phyloP scores from a whole-genome alignment of 78 protist genomes.

The Emiliania huxleyi region DNA sequence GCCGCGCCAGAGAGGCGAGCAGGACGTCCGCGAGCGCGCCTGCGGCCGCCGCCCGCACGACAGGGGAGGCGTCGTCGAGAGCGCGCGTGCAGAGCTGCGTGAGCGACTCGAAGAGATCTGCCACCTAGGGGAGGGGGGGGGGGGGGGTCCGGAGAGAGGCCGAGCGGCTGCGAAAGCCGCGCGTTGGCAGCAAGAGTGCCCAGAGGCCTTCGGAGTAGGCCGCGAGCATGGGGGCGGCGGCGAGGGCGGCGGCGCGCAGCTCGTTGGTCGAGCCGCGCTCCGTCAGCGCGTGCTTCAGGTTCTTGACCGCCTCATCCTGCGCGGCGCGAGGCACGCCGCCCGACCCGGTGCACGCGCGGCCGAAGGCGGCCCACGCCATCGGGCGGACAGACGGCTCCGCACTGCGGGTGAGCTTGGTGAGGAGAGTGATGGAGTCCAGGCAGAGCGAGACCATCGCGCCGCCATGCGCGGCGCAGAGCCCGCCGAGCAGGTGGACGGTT shows the following conservation, averaged over 20 bases:
- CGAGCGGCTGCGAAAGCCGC: no score
- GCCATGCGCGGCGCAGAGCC: not conserved
- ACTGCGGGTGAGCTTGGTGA: not conserved
- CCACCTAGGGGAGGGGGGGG: no score
- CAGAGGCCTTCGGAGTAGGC: not conserved
- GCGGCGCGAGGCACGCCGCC: not conserved
- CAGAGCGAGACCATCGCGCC: not conserved
- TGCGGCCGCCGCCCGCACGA: not conserved
- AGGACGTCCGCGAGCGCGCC: not conserved
- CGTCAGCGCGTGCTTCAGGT: not conserved
- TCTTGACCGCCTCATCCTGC: not conserved
- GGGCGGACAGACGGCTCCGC: not conserved
- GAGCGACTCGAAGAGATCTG: not conserved
- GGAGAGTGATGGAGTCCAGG: not conserved
- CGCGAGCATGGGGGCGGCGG: not conserved
- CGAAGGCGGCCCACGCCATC: not conserved
- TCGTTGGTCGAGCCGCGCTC: not conserved
- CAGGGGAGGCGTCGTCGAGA: not conserved
- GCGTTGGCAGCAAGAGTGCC: no score
- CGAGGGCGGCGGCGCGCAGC: not conserved
- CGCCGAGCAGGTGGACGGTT: not conserved
- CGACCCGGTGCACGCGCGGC: not conserved
- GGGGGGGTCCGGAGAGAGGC: no score
- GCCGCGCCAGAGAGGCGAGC: not conserved
- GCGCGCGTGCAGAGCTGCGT: not conserved